Base-by-base conservation (phyloP, 768 basidiomycete species). In the Mycena crocata region DNA sequence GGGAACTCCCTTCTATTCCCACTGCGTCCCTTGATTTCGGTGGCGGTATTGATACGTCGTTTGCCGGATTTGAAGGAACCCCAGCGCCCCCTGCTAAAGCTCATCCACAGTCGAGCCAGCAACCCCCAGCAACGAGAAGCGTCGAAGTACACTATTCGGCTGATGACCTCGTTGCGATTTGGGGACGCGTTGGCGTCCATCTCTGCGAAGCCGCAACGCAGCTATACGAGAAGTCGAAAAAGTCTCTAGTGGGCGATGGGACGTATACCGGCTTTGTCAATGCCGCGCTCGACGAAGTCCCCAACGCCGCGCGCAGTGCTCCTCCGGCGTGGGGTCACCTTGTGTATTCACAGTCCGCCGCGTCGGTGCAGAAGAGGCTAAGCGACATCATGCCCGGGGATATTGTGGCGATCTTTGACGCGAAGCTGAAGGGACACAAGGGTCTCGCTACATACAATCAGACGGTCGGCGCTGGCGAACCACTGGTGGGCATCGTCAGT, bases 371-470 rank as follows among this genome's bases (percentile, higher is more conserved):
- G 77, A 88, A 89, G 67, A 85, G 93, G 52, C 81, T 84, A 34
- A 91, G 90, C 71, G 95, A 96, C 24, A 93, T 95, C 64, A 82
- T 92, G 86, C 92, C 95, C 0, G 96, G 96, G 2, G 96, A 98
- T 77, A 79, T 98, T 13, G 83, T 95, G 50, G 85, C 88, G 66
- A 77, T 96, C 63, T 81, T 84, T 55, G 93, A 95, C 62, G 93
- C 93, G 48, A 90, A 84, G 74, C 76, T 87, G 57, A 88, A 87
- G 74, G 85, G 96, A 17, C 95, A 96, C 72, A 97, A 95, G 76
- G 93, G 91, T 3, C 75, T 98, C 55, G 87, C 91, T 48, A 81
- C 83, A 55, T 97, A 98, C 76, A 83, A 85, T 61, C 89, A 90
- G 77, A 83, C 76, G 40, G 83, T 84, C 5, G 86, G 85, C 44